Percentiles rank a stretch among this genome's conserved stretches.
Conservation (phyloP, 2,329 filamentous ascomycete species). For the Didymella segeticola region DNA sequence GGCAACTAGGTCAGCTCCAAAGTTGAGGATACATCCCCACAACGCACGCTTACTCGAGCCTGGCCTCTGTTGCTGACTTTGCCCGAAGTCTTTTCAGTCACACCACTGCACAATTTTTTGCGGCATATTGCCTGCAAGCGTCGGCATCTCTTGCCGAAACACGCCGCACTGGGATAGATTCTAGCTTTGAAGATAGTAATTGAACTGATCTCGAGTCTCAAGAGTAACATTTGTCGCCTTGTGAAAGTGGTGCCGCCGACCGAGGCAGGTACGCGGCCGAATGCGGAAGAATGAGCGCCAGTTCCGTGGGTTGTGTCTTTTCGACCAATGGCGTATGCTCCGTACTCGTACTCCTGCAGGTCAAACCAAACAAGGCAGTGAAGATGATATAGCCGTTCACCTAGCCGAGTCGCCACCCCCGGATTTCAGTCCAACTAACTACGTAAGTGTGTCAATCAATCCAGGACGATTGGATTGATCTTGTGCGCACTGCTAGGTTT, state of each 20-base stretch:
- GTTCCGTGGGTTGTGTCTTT: not conserved
- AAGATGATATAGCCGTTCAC: not conserved
- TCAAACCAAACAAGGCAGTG: not conserved
- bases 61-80: constrained; percentile 14
- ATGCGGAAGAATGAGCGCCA: constrained; percentile 16
- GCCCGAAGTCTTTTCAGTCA: constrained; percentile 8
- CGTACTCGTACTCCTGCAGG: not conserved
- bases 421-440: not conserved
- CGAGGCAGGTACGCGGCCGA: constrained; percentile 11
- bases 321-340: constrained; percentile 2
- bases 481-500: not conserved
- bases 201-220: not conserved
- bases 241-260: not conserved
- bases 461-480: not conserved
- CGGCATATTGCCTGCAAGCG: constrained; percentile 8
- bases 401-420: constrained; percentile 10
- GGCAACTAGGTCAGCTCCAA: constrained; percentile 2
- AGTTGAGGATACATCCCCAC: constrained; percentile 15
- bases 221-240: not conserved
- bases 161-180: not conserved
- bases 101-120: constrained; percentile 9
- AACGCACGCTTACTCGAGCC: constrained; percentile 13
- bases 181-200: not conserved
- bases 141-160: constrained; percentile 19
- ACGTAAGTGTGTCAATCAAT: not conserved